Percentiles rank a stretch among this genome's conserved stretches.
phyloP scores from a whole-genome alignment of 2,329 filamentous ascomycete genomes.

The Trichoderma polysporum region DNA sequence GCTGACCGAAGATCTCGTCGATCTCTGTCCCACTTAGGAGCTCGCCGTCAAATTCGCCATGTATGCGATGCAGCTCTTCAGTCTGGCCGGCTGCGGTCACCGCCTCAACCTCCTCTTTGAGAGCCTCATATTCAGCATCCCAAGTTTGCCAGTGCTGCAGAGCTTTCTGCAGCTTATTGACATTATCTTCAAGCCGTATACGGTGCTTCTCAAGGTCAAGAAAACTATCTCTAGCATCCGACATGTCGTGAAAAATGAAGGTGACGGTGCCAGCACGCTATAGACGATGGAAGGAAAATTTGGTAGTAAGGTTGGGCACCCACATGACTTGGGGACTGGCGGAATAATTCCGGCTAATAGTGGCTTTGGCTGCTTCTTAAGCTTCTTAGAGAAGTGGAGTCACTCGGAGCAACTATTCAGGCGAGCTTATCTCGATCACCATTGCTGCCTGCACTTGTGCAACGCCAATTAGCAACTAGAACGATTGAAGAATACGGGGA shows the following conservation, averaged over 20 bases:
- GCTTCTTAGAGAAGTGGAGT: no score
- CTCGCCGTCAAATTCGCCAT: slow-evolving; percentile 59
- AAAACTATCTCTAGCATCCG: slow-evolving; percentile 50
- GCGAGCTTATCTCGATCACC: background rate
- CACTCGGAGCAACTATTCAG: background rate
- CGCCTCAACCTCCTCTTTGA: slow-evolving; percentile 76
- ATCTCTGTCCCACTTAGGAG: slow-evolving; percentile 60
- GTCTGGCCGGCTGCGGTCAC: slow-evolving; percentile 45
- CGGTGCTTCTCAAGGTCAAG: slow-evolving; percentile 73
- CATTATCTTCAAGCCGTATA: slow-evolving; percentile 70
- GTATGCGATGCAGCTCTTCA: slow-evolving; percentile 58
- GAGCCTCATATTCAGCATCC: slow-evolving; percentile 86
- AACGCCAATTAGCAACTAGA: background rate
- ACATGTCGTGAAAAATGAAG: slow-evolving; percentile 37
- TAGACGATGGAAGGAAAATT: slow-evolving; percentile 16
- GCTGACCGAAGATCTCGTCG: slow-evolving; percentile 44
- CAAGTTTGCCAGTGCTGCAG: slow-evolving; percentile 87
- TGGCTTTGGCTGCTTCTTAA: background rate
- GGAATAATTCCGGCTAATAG: slow-evolving; percentile 31
- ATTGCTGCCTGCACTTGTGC: background rate
- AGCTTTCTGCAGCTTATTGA: slow-evolving; percentile 67
- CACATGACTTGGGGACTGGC: background rate
- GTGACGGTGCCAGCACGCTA: background rate
- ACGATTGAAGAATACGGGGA: background rate
- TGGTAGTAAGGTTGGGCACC: background rate